Percentiles rank a stretch among this genome's conserved stretches.
phyloP scores from a whole-genome alignment of 2,329 filamentous ascomycete species.

The Albophoma yamanashiensis region DNA sequence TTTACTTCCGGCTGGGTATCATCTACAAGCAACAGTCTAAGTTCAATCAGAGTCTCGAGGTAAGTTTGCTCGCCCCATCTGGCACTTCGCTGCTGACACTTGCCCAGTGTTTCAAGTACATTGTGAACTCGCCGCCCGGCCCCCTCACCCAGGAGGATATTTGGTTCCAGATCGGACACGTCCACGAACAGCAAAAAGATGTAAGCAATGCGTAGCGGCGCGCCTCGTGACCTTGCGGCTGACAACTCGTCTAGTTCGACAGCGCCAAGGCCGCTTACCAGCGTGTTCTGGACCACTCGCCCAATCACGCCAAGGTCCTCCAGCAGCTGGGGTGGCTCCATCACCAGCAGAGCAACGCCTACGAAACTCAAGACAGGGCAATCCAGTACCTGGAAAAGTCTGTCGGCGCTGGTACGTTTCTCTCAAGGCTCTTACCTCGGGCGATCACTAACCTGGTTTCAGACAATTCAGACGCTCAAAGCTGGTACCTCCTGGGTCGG shows the following conservation, averaged over 20 bases:
- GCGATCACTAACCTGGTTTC: constrained; percentile 16
- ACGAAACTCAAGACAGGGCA: constrained; percentile 85
- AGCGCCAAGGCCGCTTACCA: constrained; percentile 86
- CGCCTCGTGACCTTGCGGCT: constrained; percentile 16
- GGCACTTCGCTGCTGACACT: background rate
- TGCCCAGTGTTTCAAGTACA: constrained; percentile 89
- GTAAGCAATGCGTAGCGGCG: constrained; percentile 45
- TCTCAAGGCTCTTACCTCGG: no score
- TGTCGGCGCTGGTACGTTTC: constrained; percentile 72
- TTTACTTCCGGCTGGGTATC: constrained; percentile 97
- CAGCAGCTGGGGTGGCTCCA: constrained; percentile 97
- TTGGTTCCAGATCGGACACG: constrained; percentile 99
- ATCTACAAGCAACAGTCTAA: constrained; percentile 99
- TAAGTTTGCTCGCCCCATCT: constrained; percentile 27
- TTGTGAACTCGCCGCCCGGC: constrained; percentile 82
- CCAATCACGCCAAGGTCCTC: constrained; percentile 93
- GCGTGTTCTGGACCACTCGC: constrained; percentile 86
- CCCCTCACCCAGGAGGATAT: constrained; percentile 96
- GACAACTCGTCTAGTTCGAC: constrained; percentile 59
- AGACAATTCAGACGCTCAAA: constrained; percentile 94
- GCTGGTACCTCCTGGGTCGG: constrained; percentile 93
- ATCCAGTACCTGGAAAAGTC: constrained; percentile 98
- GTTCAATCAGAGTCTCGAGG: constrained; percentile 83
- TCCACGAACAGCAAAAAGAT: constrained; percentile 98
- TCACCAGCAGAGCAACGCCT: constrained; percentile 88